Base-by-base conservation (phyloP, 768 basidiomycete genomes). In the Cystobasidium onofrii region DNA sequence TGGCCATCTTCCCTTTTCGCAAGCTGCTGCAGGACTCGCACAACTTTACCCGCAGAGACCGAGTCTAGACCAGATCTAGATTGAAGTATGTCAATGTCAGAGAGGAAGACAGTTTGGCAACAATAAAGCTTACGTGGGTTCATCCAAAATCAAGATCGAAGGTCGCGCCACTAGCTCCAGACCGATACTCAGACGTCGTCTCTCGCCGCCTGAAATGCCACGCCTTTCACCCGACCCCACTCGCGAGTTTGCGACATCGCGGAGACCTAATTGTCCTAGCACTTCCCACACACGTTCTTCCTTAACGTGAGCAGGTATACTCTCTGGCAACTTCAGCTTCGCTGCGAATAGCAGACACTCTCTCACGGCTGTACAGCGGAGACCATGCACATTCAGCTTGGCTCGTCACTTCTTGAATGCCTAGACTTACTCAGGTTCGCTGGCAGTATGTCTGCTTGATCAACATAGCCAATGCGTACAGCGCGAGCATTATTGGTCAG, bases 161-260 rank as follows among this genome's bases (percentile, higher is more conserved):
- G 93, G 93, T 46, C 85, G 85, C 0, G 90, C 88, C 61, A 95
- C 88, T 12, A 96, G 84, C 82, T 95, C 93, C 43, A 93, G 82
- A 4, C 92, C 93, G 74, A 96, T 94, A 73, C 89, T 91, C 4
- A 96, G 90, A 63, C 93, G 83, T 57, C 93, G 85, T 84, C 90
- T 90, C 81, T 96, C 92, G 12, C 93, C 93, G 13, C 93, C 93
- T 77, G 89, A 90, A 64, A 96, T 92, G 0, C 91, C 93, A 60
- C 92, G 84, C 23, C 86, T 84, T 75, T 89, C 88, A 4, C 87
- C 86, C 12, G 88, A 87, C 2, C 88, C 87, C 44, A 96, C 93
- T 70, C 89, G 83, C 1, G 86, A 84, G 79, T 95, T 82, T 18
- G 86, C 87, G 17, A 95, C 83, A 44, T 85, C 83, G 9, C 84